Evolutionary conservation across 352 stramenopile genomes (phyloP).

Genomic region (Elongisporangium undulatum): DNA sequence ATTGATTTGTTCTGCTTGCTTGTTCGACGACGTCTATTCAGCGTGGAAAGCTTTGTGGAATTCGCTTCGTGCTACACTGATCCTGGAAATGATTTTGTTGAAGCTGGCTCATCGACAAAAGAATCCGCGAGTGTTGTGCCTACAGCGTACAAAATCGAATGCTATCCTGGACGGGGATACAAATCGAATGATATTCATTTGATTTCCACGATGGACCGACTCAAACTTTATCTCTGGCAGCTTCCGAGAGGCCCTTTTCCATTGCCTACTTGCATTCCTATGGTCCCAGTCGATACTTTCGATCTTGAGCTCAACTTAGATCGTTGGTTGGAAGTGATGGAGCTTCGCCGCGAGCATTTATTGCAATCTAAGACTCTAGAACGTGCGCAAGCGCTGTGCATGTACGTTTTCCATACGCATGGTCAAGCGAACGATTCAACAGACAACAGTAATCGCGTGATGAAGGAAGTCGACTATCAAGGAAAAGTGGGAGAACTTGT

Average conservation of each 20-base stretch:
- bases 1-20: conserved; percentile 82
- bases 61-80: conserved; percentile 61
- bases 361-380: conserved; percentile 77
- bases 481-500: conserved; percentile 79
- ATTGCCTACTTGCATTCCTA: conserved; percentile 58
- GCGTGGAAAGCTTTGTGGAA: conserved; percentile 65
- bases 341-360: conserved; percentile 70
- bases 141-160: conserved; percentile 86
- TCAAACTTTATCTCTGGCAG: conserved; percentile 84
- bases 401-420: conserved; percentile 85
- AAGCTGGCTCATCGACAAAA: conserved; percentile 14
- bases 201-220: conserved; percentile 52
- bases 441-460: conserved; percentile 35
- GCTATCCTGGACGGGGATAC: conserved; percentile 73
- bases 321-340: conserved; percentile 81
- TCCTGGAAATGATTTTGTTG: conserved; percentile 13
- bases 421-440: conserved; percentile 60
- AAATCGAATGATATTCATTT: conserved; percentile 75
- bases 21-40: conserved; percentile 67
- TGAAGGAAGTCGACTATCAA: conserved; percentile 81
- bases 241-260: conserved; percentile 67
- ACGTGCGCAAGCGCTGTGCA: conserved; percentile 69
- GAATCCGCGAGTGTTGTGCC: conserved; percentile 52
- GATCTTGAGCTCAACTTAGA: conserved; percentile 62
- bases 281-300: conserved; percentile 56